Percentiles rank a stretch among this genome's conserved stretches.
Conservation (phyloP, 2,329 filamentous ascomycete species). For the Septoria linicola region DNA sequence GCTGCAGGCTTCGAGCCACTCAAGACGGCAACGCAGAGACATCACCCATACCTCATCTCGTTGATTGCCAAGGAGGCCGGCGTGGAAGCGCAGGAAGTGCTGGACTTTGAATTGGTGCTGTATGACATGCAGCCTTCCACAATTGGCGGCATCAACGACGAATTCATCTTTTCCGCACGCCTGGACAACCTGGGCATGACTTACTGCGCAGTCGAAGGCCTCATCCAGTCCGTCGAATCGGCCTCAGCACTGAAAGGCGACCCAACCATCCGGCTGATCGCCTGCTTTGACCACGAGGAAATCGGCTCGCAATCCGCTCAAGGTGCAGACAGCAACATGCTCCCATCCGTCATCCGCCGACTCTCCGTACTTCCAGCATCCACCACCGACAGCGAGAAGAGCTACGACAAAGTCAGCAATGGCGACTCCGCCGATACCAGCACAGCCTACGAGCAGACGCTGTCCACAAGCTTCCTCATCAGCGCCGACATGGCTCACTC, state of each 20-base stretch:
- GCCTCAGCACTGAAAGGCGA: conserved; percentile 69
- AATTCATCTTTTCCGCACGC: conserved; percentile 93
- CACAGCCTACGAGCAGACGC: conserved; percentile 90
- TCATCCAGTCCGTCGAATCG: conserved; percentile 74
- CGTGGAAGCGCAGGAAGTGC: conserved; percentile 66
- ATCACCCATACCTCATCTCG: conserved; percentile 84
- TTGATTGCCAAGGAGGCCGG: conserved; percentile 78
- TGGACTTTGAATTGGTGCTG: conserved; percentile 95
- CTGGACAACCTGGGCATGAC: conserved; percentile 97
- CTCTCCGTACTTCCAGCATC: conserved; percentile 74
- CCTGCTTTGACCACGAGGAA: conserved; percentile 97
- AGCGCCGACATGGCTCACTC: conserved; percentile 98
- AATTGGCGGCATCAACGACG: conserved; percentile 85
- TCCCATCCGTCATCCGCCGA: conserved; percentile 82
- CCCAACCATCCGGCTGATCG: conserved; percentile 80
- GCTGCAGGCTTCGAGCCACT: conserved; percentile 66
- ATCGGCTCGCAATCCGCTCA: conserved; percentile 91
- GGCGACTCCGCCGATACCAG: conserved; percentile 56
- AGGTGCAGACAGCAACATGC: conserved; percentile 86
- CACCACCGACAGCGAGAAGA: conserved; percentile 57
- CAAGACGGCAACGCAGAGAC: conserved; percentile 73
- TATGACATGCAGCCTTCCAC: conserved; percentile 93
- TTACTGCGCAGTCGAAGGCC: conserved; percentile 81
- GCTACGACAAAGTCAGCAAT: conserved; percentile 61
- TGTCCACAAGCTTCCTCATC: conserved; percentile 86